These are phyloP conservation scores for Phoenix dactylifera DNA, from an alignment of 176 grass and related monocot species.

Conservation along the genomic window DNA sequence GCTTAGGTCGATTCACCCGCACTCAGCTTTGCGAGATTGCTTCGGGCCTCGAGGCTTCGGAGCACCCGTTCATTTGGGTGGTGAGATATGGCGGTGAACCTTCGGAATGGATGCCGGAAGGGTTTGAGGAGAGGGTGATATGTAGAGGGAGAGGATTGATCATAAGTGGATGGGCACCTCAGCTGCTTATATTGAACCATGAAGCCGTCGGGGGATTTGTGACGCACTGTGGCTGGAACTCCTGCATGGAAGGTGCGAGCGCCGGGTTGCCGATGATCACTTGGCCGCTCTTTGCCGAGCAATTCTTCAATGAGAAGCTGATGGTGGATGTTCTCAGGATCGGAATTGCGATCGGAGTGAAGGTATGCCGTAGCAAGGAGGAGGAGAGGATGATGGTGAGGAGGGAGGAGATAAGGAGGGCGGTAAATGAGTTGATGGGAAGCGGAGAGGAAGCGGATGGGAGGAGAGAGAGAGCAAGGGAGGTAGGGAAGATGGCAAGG, in stretches of 20 bases:
- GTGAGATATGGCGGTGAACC: background rate
- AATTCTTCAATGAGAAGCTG: constrained; percentile 14
- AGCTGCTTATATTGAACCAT: constrained; percentile 11
- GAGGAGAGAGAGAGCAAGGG: background rate
- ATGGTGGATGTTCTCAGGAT: background rate
- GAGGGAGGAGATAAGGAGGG: background rate
- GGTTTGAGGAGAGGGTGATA: background rate
- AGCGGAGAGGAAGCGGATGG: background rate
- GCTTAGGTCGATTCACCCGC: constrained; percentile 1
- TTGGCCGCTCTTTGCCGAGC: constrained; percentile 9
- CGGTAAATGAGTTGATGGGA: constrained; percentile 11
- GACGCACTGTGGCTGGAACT: constrained; percentile 20
- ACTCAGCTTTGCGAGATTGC: constrained; percentile 9
- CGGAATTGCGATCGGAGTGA: background rate
- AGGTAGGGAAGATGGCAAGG: too few species aligned
- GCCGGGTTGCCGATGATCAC: constrained; percentile 10
- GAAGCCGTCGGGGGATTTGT: constrained; percentile 13
- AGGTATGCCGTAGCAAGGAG: background rate
- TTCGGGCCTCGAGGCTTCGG: background rate
- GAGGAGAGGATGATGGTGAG: background rate
- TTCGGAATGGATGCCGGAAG: background rate
- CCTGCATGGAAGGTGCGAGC: background rate
- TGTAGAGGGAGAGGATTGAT: too few species aligned
- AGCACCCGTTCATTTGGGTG: constrained; percentile 13
- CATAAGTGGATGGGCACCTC: constrained; percentile 3